Base-by-base conservation (phyloP, 202 grass and related monocot genomes). In the Setaria italica region DNA sequence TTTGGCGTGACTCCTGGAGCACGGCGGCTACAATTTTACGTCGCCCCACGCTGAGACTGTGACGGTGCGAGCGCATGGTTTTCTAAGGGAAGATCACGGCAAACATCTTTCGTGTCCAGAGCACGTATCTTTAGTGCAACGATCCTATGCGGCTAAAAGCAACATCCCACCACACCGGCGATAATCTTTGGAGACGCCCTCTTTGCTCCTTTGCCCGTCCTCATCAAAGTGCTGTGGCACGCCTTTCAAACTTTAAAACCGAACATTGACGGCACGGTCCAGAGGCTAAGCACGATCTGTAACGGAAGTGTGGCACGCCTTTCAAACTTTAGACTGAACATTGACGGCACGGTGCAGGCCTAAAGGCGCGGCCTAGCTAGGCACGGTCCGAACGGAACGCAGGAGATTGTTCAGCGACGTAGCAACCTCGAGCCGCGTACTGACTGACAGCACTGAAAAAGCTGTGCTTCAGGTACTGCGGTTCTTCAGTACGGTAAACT, bases 1-100 rank as follows among this genome's bases (percentile, higher is more conserved):
- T 53, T 80, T 33, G 84, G 65, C 76, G 84, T 73, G 84, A 80
- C 66, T 80, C n/a, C 42, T 29, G 74, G 42, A 54, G 55, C 54
- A 12, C 69, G 10, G 5, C 5, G 21, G n/a, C 48, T 11, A 25
- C 82, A 67, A 7, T 51, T 7, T 19, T 41, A 20, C 6, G 70
- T 20, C 20, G 63, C 63, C 21, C 46, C 6, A 7, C 35, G 7
- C 10, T 53, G 4, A 39, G 34, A 81, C 56, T 35, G 9, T 55
- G 35, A 81, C 56, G 65, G 17, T 16, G 11, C 13, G 41, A 10
- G 35, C 43, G 32, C 46, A 14, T 72, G 29, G 25, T 48, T 45
- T 54, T 25, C 3, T 16, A 50, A 5, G 46, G 11, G 79, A 35
- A 33, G 65, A 48, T 13, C 67, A 82, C 39, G 39, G 4, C 29